Conservation (phyloP, 768 basidiomycete species). For the Leccinum uliginosum region DNA sequence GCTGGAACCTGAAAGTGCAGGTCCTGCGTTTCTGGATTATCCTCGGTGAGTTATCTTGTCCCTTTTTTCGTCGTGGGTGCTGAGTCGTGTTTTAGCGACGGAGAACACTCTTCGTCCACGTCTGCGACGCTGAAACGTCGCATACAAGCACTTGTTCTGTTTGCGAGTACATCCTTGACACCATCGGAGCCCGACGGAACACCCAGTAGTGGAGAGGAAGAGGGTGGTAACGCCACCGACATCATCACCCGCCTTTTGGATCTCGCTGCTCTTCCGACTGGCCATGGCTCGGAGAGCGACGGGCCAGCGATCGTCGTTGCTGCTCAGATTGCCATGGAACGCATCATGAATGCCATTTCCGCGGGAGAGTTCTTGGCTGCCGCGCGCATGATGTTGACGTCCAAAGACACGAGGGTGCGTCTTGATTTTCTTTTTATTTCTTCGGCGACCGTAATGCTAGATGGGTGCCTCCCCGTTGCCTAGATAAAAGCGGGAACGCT, state of each 20-base stretch:
- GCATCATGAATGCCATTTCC: constrained; percentile 59
- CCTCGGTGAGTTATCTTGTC: constrained; percentile 36
- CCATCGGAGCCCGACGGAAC: constrained; percentile 18
- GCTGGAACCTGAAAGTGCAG: constrained; percentile 33
- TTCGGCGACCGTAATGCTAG: background rate
- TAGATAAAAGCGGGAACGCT: constrained; percentile 69
- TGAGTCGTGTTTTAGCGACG: constrained; percentile 41
- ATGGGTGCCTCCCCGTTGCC: background rate
- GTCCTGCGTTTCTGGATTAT: constrained; percentile 52
- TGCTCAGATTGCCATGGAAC: constrained; percentile 49
- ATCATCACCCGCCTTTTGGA: constrained; percentile 48
- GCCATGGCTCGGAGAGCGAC: constrained; percentile 30
- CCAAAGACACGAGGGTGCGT: constrained; percentile 49
- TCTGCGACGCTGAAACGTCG: constrained; percentile 50
- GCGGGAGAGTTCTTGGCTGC: constrained; percentile 66
- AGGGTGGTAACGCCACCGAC: constrained; percentile 33
- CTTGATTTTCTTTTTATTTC: background rate
- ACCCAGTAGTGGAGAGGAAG: constrained; percentile 6
- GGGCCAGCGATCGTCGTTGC: constrained; percentile 42
- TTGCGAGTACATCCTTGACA: constrained; percentile 53
- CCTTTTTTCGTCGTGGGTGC: background rate
- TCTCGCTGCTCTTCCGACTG: constrained; percentile 37
- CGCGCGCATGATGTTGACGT: constrained; percentile 50
- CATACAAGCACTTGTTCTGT: constrained; percentile 63
- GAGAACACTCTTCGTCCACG: constrained; percentile 47